Evolutionary conservation across 345 rosid species (phyloP), one percentile per base, ranked within the genome.

Genomic region (Mercurialis annua): DNA sequence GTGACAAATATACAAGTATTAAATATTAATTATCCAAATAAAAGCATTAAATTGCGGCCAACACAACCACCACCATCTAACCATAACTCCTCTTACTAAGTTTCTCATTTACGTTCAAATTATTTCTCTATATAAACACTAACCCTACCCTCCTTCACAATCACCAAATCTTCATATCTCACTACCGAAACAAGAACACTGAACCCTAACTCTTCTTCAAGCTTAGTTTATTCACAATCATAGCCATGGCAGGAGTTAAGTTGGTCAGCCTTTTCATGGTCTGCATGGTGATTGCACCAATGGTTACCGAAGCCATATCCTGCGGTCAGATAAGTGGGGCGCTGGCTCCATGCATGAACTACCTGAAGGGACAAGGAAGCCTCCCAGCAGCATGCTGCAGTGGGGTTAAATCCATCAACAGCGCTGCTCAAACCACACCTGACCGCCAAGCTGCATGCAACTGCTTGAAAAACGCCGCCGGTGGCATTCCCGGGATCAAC

Each of bases 381-480:
- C 53, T 46, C 10, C 18, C 67, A 3, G 6, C 43, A 7, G 27
- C 10, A 0, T 70, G 73, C 62, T 70, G 73, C 67, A 21, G 18
- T n/a, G 73, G 73, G 1, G 66, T 62, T 0, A 30, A 29, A 10
- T 3, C 23, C 38, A 31, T 70, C 52, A 29, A 38, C 60, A 27
- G 11, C 30, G 51, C 50, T 21, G 73, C 73, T 17, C n/a, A 40
- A 40, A 52, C 67, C 61, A 52, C 73, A 29, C n/a, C 67, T 23
- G 73, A 43, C 52, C 61, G 73, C 62, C 67, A 40, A 11, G 17
- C 14, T 4, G 59, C 73, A 0, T 70, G 73, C 53, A 15, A 29
- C 5, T 70, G 73, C 67, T 33, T 70, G 53, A 62, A 70, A 40
- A 6, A 43, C 9, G 51, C 60, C 9, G 52, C 73, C 4, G 20